phyloP scores from a whole-genome alignment of 2,329 filamentous ascomycete genomes.

The Clarireedia hainanense region DNA sequence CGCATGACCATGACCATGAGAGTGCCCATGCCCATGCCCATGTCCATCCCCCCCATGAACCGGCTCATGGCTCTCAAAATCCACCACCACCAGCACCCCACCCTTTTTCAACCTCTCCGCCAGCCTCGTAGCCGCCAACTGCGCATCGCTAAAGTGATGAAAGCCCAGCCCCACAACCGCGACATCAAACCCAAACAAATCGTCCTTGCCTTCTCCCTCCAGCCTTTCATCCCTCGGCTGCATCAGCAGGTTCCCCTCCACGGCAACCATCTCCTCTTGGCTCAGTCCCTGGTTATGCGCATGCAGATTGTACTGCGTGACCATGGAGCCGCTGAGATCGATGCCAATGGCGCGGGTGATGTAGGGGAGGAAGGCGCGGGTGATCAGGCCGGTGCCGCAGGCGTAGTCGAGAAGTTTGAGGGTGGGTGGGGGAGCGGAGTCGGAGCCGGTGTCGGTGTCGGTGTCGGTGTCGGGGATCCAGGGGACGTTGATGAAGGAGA shows the following conservation, averaged over 20 bases:
- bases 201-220: slow-evolving; percentile 14
- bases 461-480: slow-evolving; percentile 14
- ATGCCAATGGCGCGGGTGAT: slow-evolving; percentile 58
- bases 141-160: slow-evolving; percentile 61
- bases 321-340: slow-evolving; percentile 66
- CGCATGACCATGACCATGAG: slow-evolving; percentile 15
- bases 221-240: not conserved
- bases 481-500: slow-evolving; percentile 33
- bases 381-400: slow-evolving; percentile 57
- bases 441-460: slow-evolving; percentile 11
- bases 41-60: slow-evolving; percentile 17
- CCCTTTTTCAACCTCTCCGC: slow-evolving; percentile 55
- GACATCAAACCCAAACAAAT: slow-evolving; percentile 64
- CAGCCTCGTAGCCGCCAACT: slow-evolving; percentile 49
- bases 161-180: slow-evolving; percentile 55
- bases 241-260: slow-evolving; percentile 50
- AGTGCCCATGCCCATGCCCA: slow-evolving; percentile 13
- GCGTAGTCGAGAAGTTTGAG: slow-evolving; percentile 60
- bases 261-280: slow-evolving; percentile 45
- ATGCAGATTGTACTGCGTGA: slow-evolving; percentile 55
- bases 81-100: slow-evolving; percentile 59
- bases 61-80: slow-evolving; percentile 50
- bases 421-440: not conserved
- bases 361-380: slow-evolving; percentile 45
- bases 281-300: slow-evolving; percentile 47